Evolutionary conservation across 345 rosid genomes (phyloP).

Genomic region (Brassica cretica): DNA sequence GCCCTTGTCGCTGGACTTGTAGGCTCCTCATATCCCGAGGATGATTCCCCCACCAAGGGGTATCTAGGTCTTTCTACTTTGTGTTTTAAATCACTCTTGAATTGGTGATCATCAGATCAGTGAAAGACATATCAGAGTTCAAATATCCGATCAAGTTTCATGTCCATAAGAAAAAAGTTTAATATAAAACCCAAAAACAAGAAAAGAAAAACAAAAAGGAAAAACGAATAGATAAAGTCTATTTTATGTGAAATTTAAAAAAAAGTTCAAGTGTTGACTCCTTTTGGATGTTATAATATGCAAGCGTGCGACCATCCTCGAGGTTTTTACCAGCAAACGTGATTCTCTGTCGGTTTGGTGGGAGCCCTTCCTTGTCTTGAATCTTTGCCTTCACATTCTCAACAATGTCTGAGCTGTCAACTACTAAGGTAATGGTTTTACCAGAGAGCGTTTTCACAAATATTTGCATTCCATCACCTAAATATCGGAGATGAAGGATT

Average conservation of each 20-base stretch:
- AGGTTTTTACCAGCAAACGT: neutral
- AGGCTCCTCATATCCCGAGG: conserved; percentile 61
- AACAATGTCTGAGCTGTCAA: neutral
- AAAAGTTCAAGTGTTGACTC: neutral
- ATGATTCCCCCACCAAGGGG: neutral
- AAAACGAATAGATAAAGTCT: neutral
- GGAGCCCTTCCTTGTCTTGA: neutral
- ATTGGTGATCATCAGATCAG: neutral
- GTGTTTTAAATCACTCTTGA: neutral
- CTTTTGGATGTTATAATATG: neutral
- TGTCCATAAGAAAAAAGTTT: neutral
- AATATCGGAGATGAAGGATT: neutral
- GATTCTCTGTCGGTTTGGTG: neutral
- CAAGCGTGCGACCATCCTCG: neutral
- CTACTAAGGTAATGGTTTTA: neutral
- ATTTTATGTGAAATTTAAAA: too few species aligned
- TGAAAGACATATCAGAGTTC: neutral
- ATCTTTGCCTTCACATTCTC: neutral
- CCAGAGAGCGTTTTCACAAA: neutral
- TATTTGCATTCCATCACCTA: neutral
- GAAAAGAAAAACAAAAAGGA: neutral
- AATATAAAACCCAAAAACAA: neutral
- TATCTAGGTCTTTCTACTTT: neutral
- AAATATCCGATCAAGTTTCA: neutral
- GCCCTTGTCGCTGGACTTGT: conserved; percentile 77